Evolutionary conservation across 192 early-diverging fungal genomes (phyloP).

Genomic region (Backusella westeae): DNA sequence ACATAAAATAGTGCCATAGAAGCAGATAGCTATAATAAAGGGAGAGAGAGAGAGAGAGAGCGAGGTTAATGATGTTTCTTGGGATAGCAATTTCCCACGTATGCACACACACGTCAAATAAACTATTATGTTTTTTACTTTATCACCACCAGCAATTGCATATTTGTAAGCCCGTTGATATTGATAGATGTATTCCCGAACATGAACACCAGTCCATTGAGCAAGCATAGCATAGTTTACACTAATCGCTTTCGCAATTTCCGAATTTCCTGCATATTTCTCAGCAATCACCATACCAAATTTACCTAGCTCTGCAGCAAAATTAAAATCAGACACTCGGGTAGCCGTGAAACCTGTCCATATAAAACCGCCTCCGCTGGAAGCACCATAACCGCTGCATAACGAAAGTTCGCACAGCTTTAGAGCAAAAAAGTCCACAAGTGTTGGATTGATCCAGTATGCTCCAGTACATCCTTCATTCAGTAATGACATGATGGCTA

Average conservation of each 20-base stretch:
- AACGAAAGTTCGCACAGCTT: slow-evolving; percentile 16
- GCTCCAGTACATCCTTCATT: slow-evolving; percentile 25
- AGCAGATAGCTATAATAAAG: slow-evolving; percentile 6
- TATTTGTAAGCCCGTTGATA: slow-evolving; percentile 24
- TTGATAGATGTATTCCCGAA: slow-evolving; percentile 16
- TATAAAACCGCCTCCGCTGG: slow-evolving; percentile 22
- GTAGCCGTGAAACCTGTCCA: slow-evolving; percentile 20
- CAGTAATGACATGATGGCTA: slow-evolving; percentile 24
- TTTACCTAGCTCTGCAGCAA: slow-evolving; percentile 15
- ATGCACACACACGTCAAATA: background rate
- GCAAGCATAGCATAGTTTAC: slow-evolving; percentile 17
- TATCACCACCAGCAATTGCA: slow-evolving; percentile 29
- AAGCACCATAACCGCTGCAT: slow-evolving; percentile 3
- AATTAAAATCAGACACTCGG: slow-evolving; percentile 5
- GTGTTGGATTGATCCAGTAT: slow-evolving; percentile 21
- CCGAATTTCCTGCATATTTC: slow-evolving; percentile 22
- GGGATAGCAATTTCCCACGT: background rate
- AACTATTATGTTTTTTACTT: slow-evolving; percentile 11
- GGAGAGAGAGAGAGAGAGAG: too few species aligned
- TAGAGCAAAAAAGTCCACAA: slow-evolving; percentile 21
- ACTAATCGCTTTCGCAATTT: slow-evolving; percentile 20
- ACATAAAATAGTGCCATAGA: slow-evolving; percentile 24
- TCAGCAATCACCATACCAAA: slow-evolving; percentile 21
- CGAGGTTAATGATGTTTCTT: background rate
- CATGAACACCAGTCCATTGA: slow-evolving; percentile 26